These are phyloP conservation scores for Debaryomyces hansenii DNA, from an alignment of 805 yeast species.

Conservation along the genomic window DNA sequence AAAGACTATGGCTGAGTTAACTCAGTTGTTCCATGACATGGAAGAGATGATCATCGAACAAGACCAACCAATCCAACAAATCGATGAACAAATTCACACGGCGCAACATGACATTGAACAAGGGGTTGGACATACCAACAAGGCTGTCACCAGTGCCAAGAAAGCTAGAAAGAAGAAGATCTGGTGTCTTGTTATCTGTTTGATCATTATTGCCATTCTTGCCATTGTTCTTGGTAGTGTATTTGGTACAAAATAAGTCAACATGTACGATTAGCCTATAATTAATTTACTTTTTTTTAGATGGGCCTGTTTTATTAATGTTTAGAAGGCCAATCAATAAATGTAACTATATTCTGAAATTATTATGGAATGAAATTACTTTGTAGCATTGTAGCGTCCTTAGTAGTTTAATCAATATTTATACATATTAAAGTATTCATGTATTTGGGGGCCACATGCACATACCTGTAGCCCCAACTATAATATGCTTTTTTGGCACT, in stretches of 20 bases:
- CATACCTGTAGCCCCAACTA: too few relatives aligned
- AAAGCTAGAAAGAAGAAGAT: constrained; percentile 89
- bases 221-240: constrained; percentile 69
- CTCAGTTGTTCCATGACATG: constrained; percentile 93
- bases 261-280: background rate
- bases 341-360: background rate
- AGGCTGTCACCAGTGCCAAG: constrained; percentile 85
- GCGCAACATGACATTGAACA: constrained; percentile 92
- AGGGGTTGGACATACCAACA: constrained; percentile 91
- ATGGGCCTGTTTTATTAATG: background rate
- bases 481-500: too few relatives aligned
- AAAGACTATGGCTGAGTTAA: constrained; percentile 91
- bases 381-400: too few relatives aligned
- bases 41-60: constrained; percentile 95
- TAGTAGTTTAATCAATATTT: too few relatives aligned
- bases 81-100: constrained; percentile 73
- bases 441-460: too few relatives aligned
- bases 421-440: too few relatives aligned
- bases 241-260: constrained; percentile 33
- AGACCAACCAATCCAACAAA: constrained; percentile 80
- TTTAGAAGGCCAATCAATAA: background rate
- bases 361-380: too few relatives aligned
- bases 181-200: constrained; percentile 72
- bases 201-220: constrained; percentile 59
- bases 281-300: background rate